A percentile compares a stretch with the other conserved stretches of the same genome.
These are phyloP conservation scores for Stereocaulon alpinum DNA, from an alignment of 495 filamentous ascomycete species.

Conservation along the genomic window DNA sequence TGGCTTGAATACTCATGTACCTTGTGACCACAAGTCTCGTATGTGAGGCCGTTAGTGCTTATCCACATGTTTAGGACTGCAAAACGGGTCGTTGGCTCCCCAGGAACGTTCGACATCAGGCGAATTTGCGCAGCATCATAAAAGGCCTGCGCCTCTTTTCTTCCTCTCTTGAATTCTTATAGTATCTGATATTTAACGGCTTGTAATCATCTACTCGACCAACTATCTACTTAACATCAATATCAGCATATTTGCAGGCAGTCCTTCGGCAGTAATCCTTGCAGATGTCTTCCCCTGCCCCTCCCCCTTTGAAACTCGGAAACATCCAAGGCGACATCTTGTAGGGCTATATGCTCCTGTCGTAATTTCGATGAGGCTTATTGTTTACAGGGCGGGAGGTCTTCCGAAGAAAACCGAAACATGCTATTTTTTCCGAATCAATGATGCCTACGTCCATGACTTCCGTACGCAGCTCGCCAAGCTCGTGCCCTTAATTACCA, in stretches of 20 bases:
- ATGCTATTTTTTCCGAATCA: slow-evolving; percentile 29
- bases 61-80: neutral
- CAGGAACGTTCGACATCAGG: too few species aligned
- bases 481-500: slow-evolving; percentile 25
- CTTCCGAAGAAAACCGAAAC: slow-evolving; percentile 29
- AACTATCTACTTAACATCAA: neutral
- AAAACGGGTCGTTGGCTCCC: neutral
- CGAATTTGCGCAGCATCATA: neutral
- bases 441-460: slow-evolving; percentile 16
- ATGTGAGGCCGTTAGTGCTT: neutral
- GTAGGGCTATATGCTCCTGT: slow-evolving; percentile 6
- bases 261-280: too few species aligned
- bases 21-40: neutral
- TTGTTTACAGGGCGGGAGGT: slow-evolving; percentile 23
- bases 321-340: slow-evolving; percentile 22
- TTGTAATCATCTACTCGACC: neutral
- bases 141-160: neutral
- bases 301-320: slow-evolving; percentile 14
- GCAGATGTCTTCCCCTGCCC: slow-evolving; percentile 9
- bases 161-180: neutral
- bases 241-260: neutral
- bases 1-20: neutral
- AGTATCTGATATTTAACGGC: neutral
- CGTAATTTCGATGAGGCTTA: neutral
- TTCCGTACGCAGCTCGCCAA: slow-evolving; percentile 25